Evolutionary conservation across 345 rosid genomes (phyloP).

Genomic region (Eucalyptus marginata): DNA sequence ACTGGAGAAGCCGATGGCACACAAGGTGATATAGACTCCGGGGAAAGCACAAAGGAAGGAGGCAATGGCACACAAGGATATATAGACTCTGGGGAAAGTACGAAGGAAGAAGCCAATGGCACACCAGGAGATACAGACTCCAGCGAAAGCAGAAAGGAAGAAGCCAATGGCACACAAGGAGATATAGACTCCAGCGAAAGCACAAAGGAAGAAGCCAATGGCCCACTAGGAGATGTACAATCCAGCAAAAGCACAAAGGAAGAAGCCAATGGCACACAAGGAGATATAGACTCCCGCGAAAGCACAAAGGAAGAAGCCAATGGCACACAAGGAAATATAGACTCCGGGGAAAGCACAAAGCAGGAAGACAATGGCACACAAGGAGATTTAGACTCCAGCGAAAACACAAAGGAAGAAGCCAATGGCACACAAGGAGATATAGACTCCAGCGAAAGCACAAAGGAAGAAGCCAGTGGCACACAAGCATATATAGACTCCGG

Average conservation of each 20-base stretch:
- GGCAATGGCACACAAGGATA: background rate
- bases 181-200: background rate
- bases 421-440: background rate
- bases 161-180: background rate
- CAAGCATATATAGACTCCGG: rapidly evolving
- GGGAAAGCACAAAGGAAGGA: background rate
- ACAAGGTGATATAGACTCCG: background rate
- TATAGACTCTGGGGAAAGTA: background rate
- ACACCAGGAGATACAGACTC: background rate
- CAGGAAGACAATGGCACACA: background rate
- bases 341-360: background rate
- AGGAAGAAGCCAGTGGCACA: background rate
- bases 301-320: background rate
- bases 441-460: background rate
- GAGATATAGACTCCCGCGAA: rapidly evolving
- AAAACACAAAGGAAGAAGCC: no score
- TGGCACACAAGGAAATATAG: no score
- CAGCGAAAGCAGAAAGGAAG: background rate
- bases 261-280: background rate
- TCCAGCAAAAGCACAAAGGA: background rate
- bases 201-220: background rate
- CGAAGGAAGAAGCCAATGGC: background rate
- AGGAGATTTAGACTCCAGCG: rapidly evolving
- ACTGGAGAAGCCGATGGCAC: background rate
- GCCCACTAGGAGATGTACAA: background rate